phyloP scores from a whole-genome alignment of 2,329 filamentous ascomycete species.

The Pseudopithomyces maydicus region DNA sequence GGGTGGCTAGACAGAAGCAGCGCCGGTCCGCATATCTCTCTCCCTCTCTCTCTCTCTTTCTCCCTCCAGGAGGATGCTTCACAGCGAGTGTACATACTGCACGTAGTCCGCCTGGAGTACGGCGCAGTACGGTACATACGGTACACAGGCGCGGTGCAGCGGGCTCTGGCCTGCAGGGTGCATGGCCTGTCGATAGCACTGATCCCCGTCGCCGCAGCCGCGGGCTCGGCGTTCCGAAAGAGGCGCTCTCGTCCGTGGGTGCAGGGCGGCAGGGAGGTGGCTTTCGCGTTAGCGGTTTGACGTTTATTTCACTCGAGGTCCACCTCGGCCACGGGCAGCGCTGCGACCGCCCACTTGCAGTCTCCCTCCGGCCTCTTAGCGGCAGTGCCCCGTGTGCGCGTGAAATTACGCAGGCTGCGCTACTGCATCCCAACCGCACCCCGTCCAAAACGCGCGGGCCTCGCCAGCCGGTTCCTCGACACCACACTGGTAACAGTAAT shows the following conservation, averaged over 20 bases:
- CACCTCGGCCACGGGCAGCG: constrained; percentile 28
- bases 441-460: constrained; percentile 36
- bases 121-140: too few relatives aligned
- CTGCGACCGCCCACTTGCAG: constrained; percentile 5
- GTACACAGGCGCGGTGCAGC: not conserved
- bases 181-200: constrained; percentile 21
- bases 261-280: constrained; percentile 36
- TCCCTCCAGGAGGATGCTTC: too few relatives aligned
- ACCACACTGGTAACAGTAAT: constrained; percentile 38
- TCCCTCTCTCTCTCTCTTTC: too few relatives aligned
- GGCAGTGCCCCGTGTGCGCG: constrained; percentile 11
- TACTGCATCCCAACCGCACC: constrained; percentile 40
- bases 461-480: constrained; percentile 36
- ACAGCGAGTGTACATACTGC: too few relatives aligned
- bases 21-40: too few relatives aligned
- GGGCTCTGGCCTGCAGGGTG: not conserved
- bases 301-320: constrained; percentile 46
- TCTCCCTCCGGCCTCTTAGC: not conserved
- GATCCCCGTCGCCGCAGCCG: constrained; percentile 33
- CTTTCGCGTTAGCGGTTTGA: constrained; percentile 44
- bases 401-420: constrained; percentile 46
- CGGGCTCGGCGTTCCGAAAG: constrained; percentile 26
- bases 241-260: constrained; percentile 34
- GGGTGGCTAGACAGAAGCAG: too few relatives aligned
- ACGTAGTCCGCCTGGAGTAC: too few relatives aligned